Conservation (phyloP, 2,329 filamentous ascomycete species). For the Zymoseptoria ardabiliae region DNA sequence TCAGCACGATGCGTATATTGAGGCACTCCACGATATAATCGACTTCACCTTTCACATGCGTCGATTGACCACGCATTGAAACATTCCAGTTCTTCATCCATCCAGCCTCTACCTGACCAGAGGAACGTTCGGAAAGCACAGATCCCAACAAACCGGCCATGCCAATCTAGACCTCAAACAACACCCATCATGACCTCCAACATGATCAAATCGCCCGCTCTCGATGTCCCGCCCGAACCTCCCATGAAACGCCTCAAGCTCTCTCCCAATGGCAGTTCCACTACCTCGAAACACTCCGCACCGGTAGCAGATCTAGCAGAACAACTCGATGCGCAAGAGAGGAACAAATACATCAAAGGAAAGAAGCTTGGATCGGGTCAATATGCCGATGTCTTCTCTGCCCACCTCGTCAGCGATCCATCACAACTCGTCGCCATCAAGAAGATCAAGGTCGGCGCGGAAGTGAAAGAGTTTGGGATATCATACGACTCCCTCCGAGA, state of each 20-base stretch:
- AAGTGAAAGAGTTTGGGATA: conserved; percentile 77
- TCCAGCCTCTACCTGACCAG: not conserved
- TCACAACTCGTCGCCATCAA: conserved; percentile 79
- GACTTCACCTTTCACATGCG: not conserved
- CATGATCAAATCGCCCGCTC: conserved; percentile 23
- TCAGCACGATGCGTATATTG: not conserved
- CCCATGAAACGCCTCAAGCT: conserved; percentile 27
- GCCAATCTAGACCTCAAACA: not conserved
- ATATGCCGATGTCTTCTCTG: conserved; percentile 91
- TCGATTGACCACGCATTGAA: not conserved
- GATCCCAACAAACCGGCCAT: not conserved
- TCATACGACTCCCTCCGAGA: conserved; percentile 92
- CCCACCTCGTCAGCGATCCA: conserved; percentile 67
- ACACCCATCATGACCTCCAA: conserved; percentile 2
- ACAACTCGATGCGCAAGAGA: conserved; percentile 46
- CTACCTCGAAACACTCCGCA: conserved; percentile 3
- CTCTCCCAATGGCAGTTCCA: conserved; percentile 3
- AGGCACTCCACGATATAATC: not conserved
- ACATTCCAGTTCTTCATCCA: not conserved
- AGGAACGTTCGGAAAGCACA: too few relatives aligned
- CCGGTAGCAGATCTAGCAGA: conserved; percentile 37
- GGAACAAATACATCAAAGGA: conserved; percentile 84
- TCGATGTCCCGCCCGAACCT: conserved; percentile 28
- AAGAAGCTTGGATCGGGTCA: conserved; percentile 93
- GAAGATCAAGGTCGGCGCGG: conserved; percentile 80